phyloP scores from a whole-genome alignment of 202 grass and related monocot genomes.

The Schoenoplectus tabernaemontani region DNA sequence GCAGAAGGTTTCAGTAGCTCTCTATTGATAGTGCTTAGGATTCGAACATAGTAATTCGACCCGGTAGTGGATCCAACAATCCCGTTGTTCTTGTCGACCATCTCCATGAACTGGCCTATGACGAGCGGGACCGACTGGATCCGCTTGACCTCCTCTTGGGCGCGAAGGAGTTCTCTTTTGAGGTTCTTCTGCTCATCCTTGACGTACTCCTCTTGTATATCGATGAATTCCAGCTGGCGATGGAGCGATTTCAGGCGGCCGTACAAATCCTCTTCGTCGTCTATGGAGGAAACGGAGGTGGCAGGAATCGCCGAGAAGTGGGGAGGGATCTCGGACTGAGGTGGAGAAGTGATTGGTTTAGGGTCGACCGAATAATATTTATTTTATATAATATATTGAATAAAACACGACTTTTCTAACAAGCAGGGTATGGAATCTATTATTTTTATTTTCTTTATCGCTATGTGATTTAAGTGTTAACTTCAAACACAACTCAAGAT shows the following conservation, averaged over 20 bases:
- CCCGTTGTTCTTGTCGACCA: conserved; percentile 83
- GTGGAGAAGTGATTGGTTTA: background rate
- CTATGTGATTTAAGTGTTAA: no score
- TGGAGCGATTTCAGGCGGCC: conserved; percentile 76
- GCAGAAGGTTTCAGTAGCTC: conserved; percentile 73
- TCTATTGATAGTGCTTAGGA: conserved; percentile 75
- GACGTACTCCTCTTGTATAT: conserved; percentile 87
- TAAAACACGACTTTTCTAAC: no score
- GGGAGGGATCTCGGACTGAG: conserved; percentile 28
- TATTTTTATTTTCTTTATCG: no score
- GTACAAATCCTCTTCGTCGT: conserved; percentile 72
- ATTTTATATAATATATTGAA: no score
- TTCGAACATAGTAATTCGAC: conserved; percentile 73
- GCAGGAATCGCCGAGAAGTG: conserved; percentile 17
- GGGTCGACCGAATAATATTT: conserved; percentile 4
- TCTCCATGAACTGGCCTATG: conserved; percentile 93
- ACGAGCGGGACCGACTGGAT: conserved; percentile 77
- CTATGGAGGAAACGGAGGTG: conserved; percentile 11
- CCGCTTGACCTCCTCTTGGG: conserved; percentile 86
- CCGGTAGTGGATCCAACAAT: conserved; percentile 84
- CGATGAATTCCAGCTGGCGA: conserved; percentile 73
- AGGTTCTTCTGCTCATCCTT: conserved; percentile 96
- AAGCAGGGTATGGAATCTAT: no score
- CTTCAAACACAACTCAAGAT: no score
- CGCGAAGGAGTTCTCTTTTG: conserved; percentile 63